phyloP scores from a whole-genome alignment of 805 yeast genomes.

The Lipomyces kockii region DNA sequence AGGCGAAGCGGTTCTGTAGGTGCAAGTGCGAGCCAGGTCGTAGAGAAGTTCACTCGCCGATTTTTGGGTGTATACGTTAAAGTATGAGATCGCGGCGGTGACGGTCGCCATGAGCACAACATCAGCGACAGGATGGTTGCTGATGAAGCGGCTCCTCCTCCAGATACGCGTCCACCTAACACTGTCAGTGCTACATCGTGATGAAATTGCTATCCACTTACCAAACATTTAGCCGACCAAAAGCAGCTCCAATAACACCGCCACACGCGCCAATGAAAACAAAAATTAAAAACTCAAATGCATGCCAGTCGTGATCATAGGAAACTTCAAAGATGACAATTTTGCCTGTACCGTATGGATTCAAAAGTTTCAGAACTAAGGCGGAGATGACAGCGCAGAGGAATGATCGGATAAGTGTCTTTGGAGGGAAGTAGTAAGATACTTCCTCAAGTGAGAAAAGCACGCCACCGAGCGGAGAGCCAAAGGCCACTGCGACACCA shows the following conservation, averaged over 20 bases:
- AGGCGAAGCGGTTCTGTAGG: neutral
- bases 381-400: constrained; percentile 61
- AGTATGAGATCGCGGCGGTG: constrained; percentile 55
- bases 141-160: constrained; percentile 45
- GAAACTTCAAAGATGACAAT: constrained; percentile 59
- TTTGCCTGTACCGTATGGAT: constrained; percentile 65
- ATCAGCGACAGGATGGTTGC: constrained; percentile 51
- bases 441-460: constrained; percentile 62
- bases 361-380: constrained; percentile 55
- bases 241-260: constrained; percentile 58
- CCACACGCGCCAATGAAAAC: constrained; percentile 57
- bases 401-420: constrained; percentile 59
- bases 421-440: constrained; percentile 58
- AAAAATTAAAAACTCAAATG: constrained; percentile 54
- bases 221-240: constrained; percentile 52
- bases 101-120: constrained; percentile 52
- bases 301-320: constrained; percentile 58
- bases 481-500: constrained; percentile 66
- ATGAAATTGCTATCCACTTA: constrained; percentile 38
- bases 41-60: constrained; percentile 56
- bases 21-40: constrained; percentile 58
- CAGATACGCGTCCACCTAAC: constrained; percentile 51
- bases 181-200: neutral
- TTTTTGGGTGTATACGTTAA: constrained; percentile 55
- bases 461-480: constrained; percentile 65